phyloP scores from a whole-genome alignment of 2,329 filamentous ascomycete genomes.

The Plenodomus tracheiphilus region DNA sequence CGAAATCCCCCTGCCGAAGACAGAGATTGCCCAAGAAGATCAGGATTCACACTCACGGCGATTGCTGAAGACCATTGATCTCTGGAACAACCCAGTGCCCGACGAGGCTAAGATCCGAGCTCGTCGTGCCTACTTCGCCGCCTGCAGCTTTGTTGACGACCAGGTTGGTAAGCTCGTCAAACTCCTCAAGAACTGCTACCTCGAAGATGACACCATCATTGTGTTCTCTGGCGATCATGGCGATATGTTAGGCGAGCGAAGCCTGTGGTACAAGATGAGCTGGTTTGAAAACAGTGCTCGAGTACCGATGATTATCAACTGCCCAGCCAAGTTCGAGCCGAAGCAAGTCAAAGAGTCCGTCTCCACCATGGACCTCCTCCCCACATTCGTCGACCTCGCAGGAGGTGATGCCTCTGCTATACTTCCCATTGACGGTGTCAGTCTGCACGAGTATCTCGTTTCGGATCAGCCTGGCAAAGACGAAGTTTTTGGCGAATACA shows the following conservation, averaged over 20 bases:
- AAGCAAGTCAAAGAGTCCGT: constrained; percentile 82
- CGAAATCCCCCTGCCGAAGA: constrained; percentile 81
- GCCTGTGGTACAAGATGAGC: constrained; percentile 97
- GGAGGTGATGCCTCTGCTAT: constrained; percentile 69
- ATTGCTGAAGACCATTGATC: constrained; percentile 81
- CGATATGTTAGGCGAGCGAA: constrained; percentile 92
- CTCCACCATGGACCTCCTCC: constrained; percentile 86
- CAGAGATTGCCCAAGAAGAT: constrained; percentile 76
- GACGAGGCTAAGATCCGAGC: constrained; percentile 86
- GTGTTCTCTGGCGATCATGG: constrained; percentile 94
- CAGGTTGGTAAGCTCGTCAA: constrained; percentile 82
- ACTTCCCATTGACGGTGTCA: constrained; percentile 84
- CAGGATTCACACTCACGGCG: constrained; percentile 87
- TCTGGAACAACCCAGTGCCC: constrained; percentile 81
- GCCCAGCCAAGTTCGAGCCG: constrained; percentile 74
- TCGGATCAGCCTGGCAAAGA: constrained; percentile 65
- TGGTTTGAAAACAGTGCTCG: constrained; percentile 92
- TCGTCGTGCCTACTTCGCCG: constrained; percentile 86
- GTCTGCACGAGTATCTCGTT: constrained; percentile 55
- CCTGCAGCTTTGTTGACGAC: constrained; percentile 91
- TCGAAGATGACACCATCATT: constrained; percentile 85
- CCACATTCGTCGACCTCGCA: constrained; percentile 82
- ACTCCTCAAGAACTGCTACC: constrained; percentile 75
- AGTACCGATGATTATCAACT: constrained; percentile 83
- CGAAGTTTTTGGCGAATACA: constrained; percentile 93